These are phyloP conservation scores for Sutorius eximius DNA, from an alignment of 1,284 basidiomycete species.

Conservation along the genomic window DNA sequence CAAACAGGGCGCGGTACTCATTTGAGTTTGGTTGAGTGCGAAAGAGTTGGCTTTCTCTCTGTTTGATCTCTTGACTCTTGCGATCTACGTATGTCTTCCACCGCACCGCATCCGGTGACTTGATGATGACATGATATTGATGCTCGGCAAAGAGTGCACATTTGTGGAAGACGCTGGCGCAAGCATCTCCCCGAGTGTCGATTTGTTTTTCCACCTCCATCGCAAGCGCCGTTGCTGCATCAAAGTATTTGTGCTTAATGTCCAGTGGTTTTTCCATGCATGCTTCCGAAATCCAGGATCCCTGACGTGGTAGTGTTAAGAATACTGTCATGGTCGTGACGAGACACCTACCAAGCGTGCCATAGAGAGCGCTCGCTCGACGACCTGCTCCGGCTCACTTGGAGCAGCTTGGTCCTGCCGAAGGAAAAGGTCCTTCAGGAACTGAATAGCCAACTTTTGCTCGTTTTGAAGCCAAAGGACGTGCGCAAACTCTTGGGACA, in stretches of 20 bases:
- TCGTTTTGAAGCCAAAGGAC: slow-evolving; percentile 91
- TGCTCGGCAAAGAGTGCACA: slow-evolving; percentile 88
- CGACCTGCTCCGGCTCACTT: slow-evolving; percentile 13
- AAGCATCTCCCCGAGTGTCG: slow-evolving; percentile 32
- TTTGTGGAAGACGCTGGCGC: slow-evolving; percentile 74
- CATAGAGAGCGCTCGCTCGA: slow-evolving; percentile 50
- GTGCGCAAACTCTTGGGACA: slow-evolving; percentile 82
- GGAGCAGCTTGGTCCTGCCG: slow-evolving; percentile 16
- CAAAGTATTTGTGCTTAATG: slow-evolving; percentile 73
- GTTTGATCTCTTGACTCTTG: slow-evolving; percentile 63
- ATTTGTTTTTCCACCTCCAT: slow-evolving; percentile 24
- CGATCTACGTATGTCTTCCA: slow-evolving; percentile 75
- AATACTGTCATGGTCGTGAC: not conserved
- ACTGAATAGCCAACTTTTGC: slow-evolving; percentile 80
- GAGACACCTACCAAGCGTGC: slow-evolving; percentile 57
- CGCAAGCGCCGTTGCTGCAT: slow-evolving; percentile 54
- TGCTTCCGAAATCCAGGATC: slow-evolving; percentile 87
- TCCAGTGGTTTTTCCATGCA: slow-evolving; percentile 80
- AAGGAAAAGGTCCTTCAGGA: slow-evolving; percentile 54
- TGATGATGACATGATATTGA: slow-evolving; percentile 73
- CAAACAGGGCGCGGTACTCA: slow-evolving; percentile 26
- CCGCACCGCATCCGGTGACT: slow-evolving; percentile 72
- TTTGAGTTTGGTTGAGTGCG: slow-evolving; percentile 30
- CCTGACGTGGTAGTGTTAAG: slow-evolving; percentile 47
- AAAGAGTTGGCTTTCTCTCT: slow-evolving; percentile 46